These are phyloP conservation scores for Pleurotus giganteus DNA, from an alignment of 768 basidiomycete genomes.

Conservation along the genomic window DNA sequence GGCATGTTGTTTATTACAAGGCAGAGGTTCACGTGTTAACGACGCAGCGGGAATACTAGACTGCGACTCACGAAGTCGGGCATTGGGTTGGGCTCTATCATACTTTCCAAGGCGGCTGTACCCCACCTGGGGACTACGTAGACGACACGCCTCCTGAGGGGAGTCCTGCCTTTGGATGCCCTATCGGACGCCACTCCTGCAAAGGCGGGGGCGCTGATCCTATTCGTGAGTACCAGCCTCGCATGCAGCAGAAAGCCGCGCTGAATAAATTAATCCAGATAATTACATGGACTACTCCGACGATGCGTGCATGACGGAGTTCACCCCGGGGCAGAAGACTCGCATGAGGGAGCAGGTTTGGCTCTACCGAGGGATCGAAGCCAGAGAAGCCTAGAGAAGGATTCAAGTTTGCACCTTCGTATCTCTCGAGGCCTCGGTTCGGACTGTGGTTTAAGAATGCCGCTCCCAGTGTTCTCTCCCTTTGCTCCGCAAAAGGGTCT, in stretches of 20 bases:
- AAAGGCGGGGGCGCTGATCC: constrained; percentile 30
- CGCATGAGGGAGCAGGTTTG: constrained; percentile 13
- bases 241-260: background rate
- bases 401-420: no score
- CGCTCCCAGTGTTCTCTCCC: no score
- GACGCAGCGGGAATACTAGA: constrained; percentile 9
- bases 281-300: constrained; percentile 36
- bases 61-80: constrained; percentile 32
- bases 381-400: background rate
- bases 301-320: constrained; percentile 27
- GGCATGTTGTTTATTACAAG: background rate
- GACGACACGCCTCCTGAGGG: constrained; percentile 26
- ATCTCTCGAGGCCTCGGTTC: no score
- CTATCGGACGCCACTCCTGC: constrained; percentile 20
- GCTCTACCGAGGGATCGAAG: constrained; percentile 2
- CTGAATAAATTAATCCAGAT: constrained; percentile 15
- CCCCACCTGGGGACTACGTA: constrained; percentile 23
- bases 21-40: background rate
- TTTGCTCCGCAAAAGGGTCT: no score
- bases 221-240: constrained; percentile 20
- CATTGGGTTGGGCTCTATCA: constrained; percentile 36
- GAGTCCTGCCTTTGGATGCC: constrained; percentile 29
- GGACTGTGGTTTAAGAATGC: no score
- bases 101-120: constrained; percentile 32
- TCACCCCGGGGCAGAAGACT: constrained; percentile 26